Conservation (phyloP, 495 filamentous ascomycete genomes). For the Penicillium daleae region DNA sequence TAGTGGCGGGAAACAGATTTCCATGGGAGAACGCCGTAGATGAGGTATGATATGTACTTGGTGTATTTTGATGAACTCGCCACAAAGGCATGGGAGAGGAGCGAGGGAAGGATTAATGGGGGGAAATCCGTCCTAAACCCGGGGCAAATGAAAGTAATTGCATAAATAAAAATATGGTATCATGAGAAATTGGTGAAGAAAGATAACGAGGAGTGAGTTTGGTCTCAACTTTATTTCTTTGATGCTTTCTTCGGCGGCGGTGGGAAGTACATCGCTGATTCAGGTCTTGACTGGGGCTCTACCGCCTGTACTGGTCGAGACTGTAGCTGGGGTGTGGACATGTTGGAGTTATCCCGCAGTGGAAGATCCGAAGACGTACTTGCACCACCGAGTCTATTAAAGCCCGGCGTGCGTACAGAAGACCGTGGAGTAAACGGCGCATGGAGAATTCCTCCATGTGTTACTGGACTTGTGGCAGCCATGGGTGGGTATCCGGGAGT, state of each 20-base stretch:
- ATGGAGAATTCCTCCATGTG: constrained; percentile 21
- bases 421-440: constrained; percentile 41
- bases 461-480: constrained; percentile 21
- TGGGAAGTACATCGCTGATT: constrained; percentile 45
- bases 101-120: background rate
- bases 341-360: constrained; percentile 38
- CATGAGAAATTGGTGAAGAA: constrained; percentile 5
- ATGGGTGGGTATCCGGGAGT: constrained; percentile 35
- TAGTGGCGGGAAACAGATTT: background rate
- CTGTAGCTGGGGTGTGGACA: constrained; percentile 26
- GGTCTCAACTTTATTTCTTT: constrained; percentile 23
- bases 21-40: constrained; percentile 16
- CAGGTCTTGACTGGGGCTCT: constrained; percentile 24
- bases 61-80: constrained; percentile 15
- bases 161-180: constrained; percentile 29
- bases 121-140: background rate
- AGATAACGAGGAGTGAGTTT: background rate
- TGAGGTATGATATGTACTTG: constrained; percentile 19
- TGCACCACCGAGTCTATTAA: constrained; percentile 39
- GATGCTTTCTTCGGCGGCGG: constrained; percentile 48
- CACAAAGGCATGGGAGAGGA: background rate
- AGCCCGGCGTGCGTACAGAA: constrained; percentile 39
- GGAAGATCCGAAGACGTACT: constrained; percentile 45
- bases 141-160: constrained; percentile 12
- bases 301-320: constrained; percentile 27